Percentiles rank a stretch among this genome's conserved stretches.
Conservation (phyloP, 2,329 filamentous ascomycete species). For the Alternaria ethzedia region DNA sequence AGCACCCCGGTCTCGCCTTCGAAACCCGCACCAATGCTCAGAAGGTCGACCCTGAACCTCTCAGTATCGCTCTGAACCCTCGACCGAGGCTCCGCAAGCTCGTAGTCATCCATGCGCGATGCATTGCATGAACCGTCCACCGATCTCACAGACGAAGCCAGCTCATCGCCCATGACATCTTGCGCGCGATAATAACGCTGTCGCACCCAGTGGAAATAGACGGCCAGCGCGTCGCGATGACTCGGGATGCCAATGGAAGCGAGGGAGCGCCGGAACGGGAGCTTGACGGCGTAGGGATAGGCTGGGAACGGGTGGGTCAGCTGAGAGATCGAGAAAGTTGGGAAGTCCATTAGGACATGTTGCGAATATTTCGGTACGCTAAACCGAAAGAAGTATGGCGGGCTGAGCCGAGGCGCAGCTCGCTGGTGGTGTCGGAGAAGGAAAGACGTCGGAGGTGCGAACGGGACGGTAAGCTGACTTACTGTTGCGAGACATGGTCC, state of each 20-base stretch:
- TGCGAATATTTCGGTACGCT: neutral
- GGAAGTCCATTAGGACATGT: neutral
- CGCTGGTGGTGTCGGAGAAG: neutral
- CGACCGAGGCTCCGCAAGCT: neutral
- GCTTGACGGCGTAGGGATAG: conserved; percentile 4
- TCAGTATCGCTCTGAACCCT: neutral
- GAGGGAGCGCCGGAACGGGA: conserved; percentile 22
- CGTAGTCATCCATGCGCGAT: neutral
- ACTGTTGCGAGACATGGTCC: conserved; percentile 13
- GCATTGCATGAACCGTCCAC: neutral
- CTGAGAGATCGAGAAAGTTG: neutral
- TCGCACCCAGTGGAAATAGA: conserved; percentile 31
- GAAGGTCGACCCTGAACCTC: conserved; percentile 1
- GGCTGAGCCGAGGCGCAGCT: neutral
- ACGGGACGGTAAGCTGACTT: neutral
- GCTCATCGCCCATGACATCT: neutral
- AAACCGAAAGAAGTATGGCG: neutral
- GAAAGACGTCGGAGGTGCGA: neutral
- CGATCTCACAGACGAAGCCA: neutral
- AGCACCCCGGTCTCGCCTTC: neutral
- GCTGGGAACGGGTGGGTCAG: conserved; percentile 8
- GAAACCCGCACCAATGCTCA: conserved; percentile 6
- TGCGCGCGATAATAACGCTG: conserved; percentile 18
- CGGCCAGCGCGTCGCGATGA: conserved; percentile 26
- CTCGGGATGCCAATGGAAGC: conserved; percentile 27